These are phyloP conservation scores for Candida piceae DNA, from an alignment of 805 yeast genomes.

Conservation along the genomic window DNA sequence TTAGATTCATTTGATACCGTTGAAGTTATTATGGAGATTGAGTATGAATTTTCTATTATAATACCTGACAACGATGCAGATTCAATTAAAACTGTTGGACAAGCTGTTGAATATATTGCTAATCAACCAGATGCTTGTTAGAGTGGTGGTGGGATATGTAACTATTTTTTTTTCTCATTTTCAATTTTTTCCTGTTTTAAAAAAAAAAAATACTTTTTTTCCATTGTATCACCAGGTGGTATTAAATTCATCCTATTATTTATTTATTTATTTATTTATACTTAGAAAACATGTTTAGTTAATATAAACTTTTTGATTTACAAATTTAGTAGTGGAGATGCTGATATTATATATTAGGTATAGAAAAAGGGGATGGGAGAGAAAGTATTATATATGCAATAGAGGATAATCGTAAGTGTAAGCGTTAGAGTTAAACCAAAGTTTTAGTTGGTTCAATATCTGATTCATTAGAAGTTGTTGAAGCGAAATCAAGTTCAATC, in stretches of 20 bases:
- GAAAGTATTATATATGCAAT: too few species aligned
- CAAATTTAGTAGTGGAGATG: too few species aligned
- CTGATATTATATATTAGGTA: too few species aligned
- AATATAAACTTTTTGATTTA: too few species aligned
- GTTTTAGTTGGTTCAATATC: neutral
- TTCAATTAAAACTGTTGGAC: conserved; percentile 87
- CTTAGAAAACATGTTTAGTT: too few species aligned
- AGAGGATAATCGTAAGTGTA: too few species aligned
- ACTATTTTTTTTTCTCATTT: too few species aligned
- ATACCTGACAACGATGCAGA: conserved; percentile 91
- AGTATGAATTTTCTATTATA: conserved; percentile 71
- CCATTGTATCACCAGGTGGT: too few species aligned
- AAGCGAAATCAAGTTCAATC: neutral
- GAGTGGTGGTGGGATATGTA: neutral
- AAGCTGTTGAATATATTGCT: conserved; percentile 82
- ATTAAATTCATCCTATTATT: too few species aligned
- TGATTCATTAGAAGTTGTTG: neutral
- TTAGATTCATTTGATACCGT: conserved; percentile 69
- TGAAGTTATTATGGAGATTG: conserved; percentile 69
- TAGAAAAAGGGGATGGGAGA: neutral
- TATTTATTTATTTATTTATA: too few species aligned
- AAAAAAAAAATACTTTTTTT: too few species aligned
- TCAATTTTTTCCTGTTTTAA: too few species aligned
- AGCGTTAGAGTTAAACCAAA: neutral
- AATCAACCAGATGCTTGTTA: conserved; percentile 50